Conservation (phyloP, 2,329 filamentous ascomycete species). For the Aspergillus novoparasiticus region DNA sequence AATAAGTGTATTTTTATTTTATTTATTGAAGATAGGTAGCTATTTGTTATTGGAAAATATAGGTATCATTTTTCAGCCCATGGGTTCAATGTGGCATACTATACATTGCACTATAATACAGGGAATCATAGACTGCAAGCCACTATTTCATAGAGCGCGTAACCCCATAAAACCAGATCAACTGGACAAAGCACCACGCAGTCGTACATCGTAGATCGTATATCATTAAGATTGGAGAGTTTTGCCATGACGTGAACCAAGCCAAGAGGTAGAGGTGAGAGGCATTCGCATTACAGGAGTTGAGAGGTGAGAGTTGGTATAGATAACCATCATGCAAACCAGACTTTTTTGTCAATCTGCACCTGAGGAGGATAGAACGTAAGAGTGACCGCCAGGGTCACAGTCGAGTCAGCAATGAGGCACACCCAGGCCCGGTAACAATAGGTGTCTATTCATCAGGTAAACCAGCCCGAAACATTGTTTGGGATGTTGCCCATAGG, state of each 20-base stretch:
- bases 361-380: background rate
- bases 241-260: background rate
- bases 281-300: background rate
- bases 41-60: background rate
- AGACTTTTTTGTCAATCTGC: background rate
- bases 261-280: background rate
- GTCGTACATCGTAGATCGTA: constrained; percentile 11
- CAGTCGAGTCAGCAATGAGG: background rate
- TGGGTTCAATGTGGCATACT: background rate
- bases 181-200: background rate
- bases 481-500: constrained; percentile 26
- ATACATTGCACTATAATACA: constrained; percentile 1
- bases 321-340: background rate
- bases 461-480: constrained; percentile 34
- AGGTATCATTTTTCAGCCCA: background rate
- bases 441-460: constrained; percentile 16
- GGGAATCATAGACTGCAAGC: background rate
- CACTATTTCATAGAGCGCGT: background rate
- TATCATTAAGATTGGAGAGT: constrained; percentile 10
- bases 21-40: background rate
- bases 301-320: background rate
- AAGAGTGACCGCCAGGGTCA: constrained; percentile 5
- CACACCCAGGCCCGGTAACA: background rate
- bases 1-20: background rate
- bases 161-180: background rate